Conservation (phyloP, 345 rosid genomes). For the Turnera subulata region DNA sequence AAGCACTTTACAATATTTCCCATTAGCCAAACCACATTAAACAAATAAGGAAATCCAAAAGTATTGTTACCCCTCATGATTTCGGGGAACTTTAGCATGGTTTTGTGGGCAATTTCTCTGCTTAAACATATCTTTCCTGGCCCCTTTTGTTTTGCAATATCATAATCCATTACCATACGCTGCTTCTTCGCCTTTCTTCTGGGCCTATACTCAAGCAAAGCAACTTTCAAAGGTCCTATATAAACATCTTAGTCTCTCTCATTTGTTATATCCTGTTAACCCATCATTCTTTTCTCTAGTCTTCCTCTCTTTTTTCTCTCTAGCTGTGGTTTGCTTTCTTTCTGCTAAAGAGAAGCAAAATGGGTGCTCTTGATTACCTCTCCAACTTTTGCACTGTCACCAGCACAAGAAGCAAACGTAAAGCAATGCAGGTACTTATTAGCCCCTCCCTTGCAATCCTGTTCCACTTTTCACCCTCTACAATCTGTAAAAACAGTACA, state of each 20-base stretch:
- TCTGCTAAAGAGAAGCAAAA: constrained; percentile 29
- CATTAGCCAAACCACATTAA: constrained; percentile 13
- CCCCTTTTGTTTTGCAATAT: background rate
- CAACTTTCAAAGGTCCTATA: background rate
- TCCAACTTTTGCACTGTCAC: constrained; percentile 75
- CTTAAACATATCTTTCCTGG: background rate
- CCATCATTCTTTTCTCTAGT: background rate
- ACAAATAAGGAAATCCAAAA: constrained; percentile 14
- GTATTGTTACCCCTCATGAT: constrained; percentile 22
- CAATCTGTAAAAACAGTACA: no score
- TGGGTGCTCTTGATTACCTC: constrained; percentile 91
- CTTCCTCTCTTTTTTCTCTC: background rate
- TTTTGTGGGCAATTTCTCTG: constrained; percentile 11
- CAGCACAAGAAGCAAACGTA: constrained; percentile 67
- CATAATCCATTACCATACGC: background rate
- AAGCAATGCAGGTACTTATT: constrained; percentile 69
- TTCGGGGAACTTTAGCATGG: constrained; percentile 19
- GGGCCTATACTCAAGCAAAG: background rate
- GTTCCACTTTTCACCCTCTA: background rate
- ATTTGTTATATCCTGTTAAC: background rate
- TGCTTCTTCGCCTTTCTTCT: background rate
- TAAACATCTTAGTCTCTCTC: background rate
- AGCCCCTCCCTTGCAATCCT: background rate
- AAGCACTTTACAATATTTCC: constrained; percentile 31
- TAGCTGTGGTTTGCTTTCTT: constrained; percentile 15